Evolutionary conservation across 441 rosid species (phyloP).

Genomic region (Aquilaria agallochum): DNA sequence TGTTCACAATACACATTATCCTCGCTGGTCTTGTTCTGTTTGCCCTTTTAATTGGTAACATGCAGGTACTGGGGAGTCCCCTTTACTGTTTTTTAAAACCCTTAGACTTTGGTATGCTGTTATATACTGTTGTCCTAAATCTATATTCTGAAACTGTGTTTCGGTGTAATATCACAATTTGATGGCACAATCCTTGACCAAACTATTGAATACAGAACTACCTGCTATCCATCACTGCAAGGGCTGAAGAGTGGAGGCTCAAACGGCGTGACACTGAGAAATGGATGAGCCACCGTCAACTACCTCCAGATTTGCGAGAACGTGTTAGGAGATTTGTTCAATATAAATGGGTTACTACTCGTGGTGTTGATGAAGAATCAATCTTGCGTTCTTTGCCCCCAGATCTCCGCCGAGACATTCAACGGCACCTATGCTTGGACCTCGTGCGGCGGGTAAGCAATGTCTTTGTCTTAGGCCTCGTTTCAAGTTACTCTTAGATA

Average conservation of each 20-base stretch:
- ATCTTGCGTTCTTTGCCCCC: slow-evolving; percentile 64
- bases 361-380: slow-evolving; percentile 86
- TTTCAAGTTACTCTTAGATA: no score
- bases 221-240: slow-evolving; percentile 90
- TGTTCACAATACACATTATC: slow-evolving; percentile 73
- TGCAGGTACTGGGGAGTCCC: slow-evolving; percentile 57
- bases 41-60: slow-evolving; percentile 88
- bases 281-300: slow-evolving; percentile 93
- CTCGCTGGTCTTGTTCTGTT: slow-evolving; percentile 85
- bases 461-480: no score
- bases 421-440: slow-evolving; percentile 86
- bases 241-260: slow-evolving; percentile 93
- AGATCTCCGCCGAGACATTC: slow-evolving; percentile 84
- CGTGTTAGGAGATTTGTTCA: slow-evolving; percentile 73
- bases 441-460: slow-evolving; percentile 67
- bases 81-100: background rate
- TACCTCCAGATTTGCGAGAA: slow-evolving; percentile 60
- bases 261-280: slow-evolving; percentile 93
- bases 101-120: background rate
- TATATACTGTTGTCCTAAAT: background rate
- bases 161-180: background rate
- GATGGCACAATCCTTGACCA: background rate
- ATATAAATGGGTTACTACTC: slow-evolving; percentile 88
- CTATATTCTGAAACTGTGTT: background rate
- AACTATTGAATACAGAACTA: slow-evolving; percentile 44